Evolutionary conservation across 2,329 filamentous ascomycete species (phyloP), one percentile per base, ranked within the genome.

Genomic region (Colletotrichum endophyticum): DNA sequence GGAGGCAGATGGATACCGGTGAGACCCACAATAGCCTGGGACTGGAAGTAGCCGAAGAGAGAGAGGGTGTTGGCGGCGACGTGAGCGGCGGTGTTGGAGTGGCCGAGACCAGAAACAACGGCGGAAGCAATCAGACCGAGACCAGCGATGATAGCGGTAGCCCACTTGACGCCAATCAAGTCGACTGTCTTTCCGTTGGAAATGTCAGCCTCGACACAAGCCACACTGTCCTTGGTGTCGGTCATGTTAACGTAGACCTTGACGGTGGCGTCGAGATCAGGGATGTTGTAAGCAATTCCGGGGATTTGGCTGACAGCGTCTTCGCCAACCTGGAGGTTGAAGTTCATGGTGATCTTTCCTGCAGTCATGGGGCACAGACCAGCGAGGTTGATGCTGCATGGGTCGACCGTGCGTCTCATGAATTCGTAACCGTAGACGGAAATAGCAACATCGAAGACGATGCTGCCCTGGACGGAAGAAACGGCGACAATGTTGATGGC

Each of bases 131-230:
- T 89, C 63, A 98, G 89, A 79, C 95, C 95, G 62, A 98, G 87
- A 77, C 95, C 95, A 78, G 95, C 95, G 81, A 98, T 96, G 79
- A 98, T 89, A 74, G 96, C 96, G 30, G 96, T 96, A 49, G 92
- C 90, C 96, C 96, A 98, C 81, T 96, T 95, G 56, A 98, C 96
- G 76, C 93, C 95, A 77, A 95, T 89, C 80, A 98, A 92, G 84
- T 98, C 93, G 70, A 98, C 96, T 1, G 96, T 98, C 86, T 98
- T 95, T 78, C 95, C 95, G 84, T 98, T 99, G 80, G 95, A 98
- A 70, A 98, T 90, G 78, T 93, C 89, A 66, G 96, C 96, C 87
- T 98, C 94, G 69, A 98, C 92, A 84, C 96, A 99, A 72, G 96
- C 95, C 69, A 98, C 91, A 80, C 90, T 92, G 67, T 90, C 86